Evolutionary conservation across 495 filamentous ascomycete species (phyloP), one percentile per base, ranked within the genome.

Genomic region (Aspergillus indologenus): DNA sequence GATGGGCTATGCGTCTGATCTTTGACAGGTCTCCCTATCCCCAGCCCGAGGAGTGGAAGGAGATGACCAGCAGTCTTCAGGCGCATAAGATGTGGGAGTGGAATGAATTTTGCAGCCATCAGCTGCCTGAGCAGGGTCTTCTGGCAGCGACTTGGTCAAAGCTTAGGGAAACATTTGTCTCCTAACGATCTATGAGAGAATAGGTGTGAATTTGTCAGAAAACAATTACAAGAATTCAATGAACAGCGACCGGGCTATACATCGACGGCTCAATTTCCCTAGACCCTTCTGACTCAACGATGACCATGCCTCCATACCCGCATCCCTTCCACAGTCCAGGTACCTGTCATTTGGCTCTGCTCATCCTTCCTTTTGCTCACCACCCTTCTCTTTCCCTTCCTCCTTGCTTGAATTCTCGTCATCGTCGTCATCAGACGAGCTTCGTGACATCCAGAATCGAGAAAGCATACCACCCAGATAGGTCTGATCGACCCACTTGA

Each of bases 391-490:
- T 15, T 40, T 40, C 6, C 42, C 56, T 48, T 57, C 42, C 14
- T 17, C 55, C 22, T 56, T 20, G 26, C 29, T 56, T 15, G 56
- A 42, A 24, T 57, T 59, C 2, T 51, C 62, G 0, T 47, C 23
- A 7, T 29, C 23, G 22, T 53, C 50, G 3, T 19, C 45, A 26
- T 61, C 53, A 8, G 50, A 40, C 53, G 57, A 50, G 3, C 53
- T 19, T 46, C 55, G 53, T 3, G 63, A 54, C 29, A 75, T 42
- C 69, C 71, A 76, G 54, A 70, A 73, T 1, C 70, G 53, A 17
- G 62, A 58, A 34, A 76, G 59, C 26, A 73, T 44, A 4, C 73
- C 73, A 14, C 71, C 73, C 45, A 76, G 58, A 45, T 70, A 74
- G 34, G 18, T 29, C 59, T 67, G 67, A 58, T 76, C 73, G 46